Conservation (phyloP, 2,329 filamentous ascomycete genomes). For the Verticillium albo-atrum region DNA sequence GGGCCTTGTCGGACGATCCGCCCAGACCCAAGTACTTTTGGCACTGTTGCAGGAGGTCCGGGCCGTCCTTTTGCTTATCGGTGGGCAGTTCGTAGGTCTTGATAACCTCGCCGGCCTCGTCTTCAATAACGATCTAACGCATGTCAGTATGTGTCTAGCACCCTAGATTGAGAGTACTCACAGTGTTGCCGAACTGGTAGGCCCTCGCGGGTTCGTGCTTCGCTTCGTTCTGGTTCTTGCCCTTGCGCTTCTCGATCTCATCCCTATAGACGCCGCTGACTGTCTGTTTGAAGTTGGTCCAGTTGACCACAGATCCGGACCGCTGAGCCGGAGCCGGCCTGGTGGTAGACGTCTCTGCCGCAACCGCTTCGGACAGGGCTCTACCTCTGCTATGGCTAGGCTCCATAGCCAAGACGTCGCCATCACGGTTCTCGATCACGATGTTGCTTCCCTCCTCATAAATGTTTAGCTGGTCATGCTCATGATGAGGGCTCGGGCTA, state of each 20-base stretch:
- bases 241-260: conserved; percentile 59
- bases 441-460: conserved; percentile 78
- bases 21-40: conserved; percentile 53
- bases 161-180: conserved; percentile 28
- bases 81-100: conserved; percentile 73
- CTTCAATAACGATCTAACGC: conserved; percentile 73
- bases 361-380: neutral
- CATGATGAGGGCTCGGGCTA: conserved; percentile 10
- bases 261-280: conserved; percentile 50
- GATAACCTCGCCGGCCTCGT: conserved; percentile 80
- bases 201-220: conserved; percentile 71
- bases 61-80: conserved; percentile 29
- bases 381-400: conserved; percentile 13
- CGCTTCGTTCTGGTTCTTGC: conserved; percentile 49
- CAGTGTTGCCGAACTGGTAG: conserved; percentile 79
- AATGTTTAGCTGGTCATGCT: conserved; percentile 51
- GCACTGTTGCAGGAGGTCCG: conserved; percentile 33
- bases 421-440: conserved; percentile 79
- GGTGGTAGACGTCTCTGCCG: neutral
- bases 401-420: conserved; percentile 73
- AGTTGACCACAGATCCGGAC: neutral
- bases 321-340: neutral
- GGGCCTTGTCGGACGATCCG: conserved; percentile 31
- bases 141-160: conserved; percentile 18
- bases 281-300: conserved; percentile 38